Evolutionary conservation across 192 early-diverging fungal genomes (phyloP), one percentile per base, ranked within the genome.

Genomic region (Dissophora ornata): DNA sequence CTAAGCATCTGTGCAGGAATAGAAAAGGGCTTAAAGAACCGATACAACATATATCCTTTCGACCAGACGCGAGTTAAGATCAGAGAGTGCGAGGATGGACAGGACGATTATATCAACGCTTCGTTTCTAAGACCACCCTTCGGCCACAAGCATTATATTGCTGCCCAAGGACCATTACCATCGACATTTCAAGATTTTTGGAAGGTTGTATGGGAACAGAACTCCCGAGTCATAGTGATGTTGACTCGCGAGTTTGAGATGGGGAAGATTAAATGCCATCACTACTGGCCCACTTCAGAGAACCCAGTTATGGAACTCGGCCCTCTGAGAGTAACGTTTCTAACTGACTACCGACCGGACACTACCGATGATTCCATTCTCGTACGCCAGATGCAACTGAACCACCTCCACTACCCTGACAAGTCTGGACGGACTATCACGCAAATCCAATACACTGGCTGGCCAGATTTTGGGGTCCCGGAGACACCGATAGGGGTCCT

Each of bases 161-260:
- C 79, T 8, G 85, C 87, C 0, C 85, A 88, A 57, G 87, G 94
- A n/a, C 98, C 98, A 16, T 65, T 97, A 28, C 87, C 88, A 11
- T 82, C 86, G n/a, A 98, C 97, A 0, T 86, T 91, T 36, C 73
- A 81, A 28, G 97, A 98, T 78, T 98, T 99, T 79, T 99, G 97
- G 97, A 85, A 88, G 61, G 93, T 98, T 83, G 75, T 96, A 7
- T 98, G 96, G 97, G 96, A 99, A 79, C 93, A 97, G 53, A 79
- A 86, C 30, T 82, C 85, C 6, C 64, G 81, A 0, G 89, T 99
- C 3, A 84, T 99, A 38, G 94, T 98, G 2, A 99, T 98, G 97
- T 81, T 99, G 66, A 97, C 98, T 2, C 86, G 86, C 38, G 94
- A 96, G 80, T 87, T 92, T 26, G 98, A 99, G 70, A 87, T 86